Evolutionary conservation across 2,329 filamentous ascomycete species (phyloP).

Genomic region (Chrysosporium queenslandicum): DNA sequence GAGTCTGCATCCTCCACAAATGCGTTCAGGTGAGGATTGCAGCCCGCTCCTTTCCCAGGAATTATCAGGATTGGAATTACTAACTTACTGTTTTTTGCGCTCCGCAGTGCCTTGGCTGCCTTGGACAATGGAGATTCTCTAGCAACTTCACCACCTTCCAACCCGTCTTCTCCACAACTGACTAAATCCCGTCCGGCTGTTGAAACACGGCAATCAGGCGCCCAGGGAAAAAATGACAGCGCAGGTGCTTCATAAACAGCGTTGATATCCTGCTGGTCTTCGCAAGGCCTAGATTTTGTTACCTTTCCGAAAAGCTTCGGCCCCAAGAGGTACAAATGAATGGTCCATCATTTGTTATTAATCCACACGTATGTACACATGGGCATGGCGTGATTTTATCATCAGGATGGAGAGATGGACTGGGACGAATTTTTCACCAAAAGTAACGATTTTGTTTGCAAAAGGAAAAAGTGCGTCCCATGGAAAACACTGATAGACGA

Average conservation of each 20-base stretch:
- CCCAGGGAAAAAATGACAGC: conserved; percentile 12
- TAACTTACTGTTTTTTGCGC: conserved; percentile 14
- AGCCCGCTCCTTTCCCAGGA: conserved; percentile 14
- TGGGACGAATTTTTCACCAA: background rate
- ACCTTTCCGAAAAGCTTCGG: background rate
- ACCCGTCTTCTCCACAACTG: conserved; percentile 37
- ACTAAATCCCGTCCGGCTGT: conserved; percentile 39
- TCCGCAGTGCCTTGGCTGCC: conserved; percentile 37
- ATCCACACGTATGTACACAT: conserved; percentile 9
- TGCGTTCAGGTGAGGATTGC: conserved; percentile 71
- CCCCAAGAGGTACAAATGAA: background rate
- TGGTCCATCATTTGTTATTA: background rate
- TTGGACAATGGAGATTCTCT: conserved; percentile 40
- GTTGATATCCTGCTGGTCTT: background rate
- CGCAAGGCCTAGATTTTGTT: background rate
- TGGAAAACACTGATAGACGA: conserved; percentile 5
- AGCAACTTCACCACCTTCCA: conserved; percentile 40
- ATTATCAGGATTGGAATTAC: conserved; percentile 14
- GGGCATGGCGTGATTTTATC: conserved; percentile 10
- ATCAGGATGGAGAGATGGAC: background rate
- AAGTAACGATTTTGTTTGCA: conserved; percentile 9
- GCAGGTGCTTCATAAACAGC: conserved; percentile 6
- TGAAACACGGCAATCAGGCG: conserved; percentile 25
- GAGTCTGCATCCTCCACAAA: conserved; percentile 64
- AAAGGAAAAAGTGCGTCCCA: conserved; percentile 6